Evolutionary conservation across 1,284 basidiomycete genomes (phyloP), one percentile per base, ranked within the genome.

Genomic region (Ceratobasidium sp.): DNA sequence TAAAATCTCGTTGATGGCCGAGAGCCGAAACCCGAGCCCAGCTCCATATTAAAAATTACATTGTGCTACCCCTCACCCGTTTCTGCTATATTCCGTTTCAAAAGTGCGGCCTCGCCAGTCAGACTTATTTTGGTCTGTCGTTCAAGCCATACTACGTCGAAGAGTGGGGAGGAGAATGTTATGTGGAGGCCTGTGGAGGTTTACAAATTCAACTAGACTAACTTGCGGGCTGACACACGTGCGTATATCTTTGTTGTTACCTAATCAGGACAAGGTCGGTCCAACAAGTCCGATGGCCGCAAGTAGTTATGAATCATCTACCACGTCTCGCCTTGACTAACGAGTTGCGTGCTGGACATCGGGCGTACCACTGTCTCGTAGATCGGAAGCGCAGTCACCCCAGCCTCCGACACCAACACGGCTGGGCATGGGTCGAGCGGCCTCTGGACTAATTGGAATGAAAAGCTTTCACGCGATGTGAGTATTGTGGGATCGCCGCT

Each of bases 121-220:
- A 8, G 5, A 7, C 17, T 40, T 32, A n/a, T n/a, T 11, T 62
- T 34, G 19, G 22, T n/a, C 40, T 62, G 32, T 6, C 19, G 37
- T 9, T 19, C 59, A 62, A 62, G 59, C 59, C 7, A n/a, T 43
- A 37, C 19, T 13, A n/a, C 25, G 34, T 22, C 15, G 59, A 11
- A 29, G 34, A 40, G 37, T 25, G 52, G 25, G 25, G 15, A 5
- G 25, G 9, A n/a, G 11, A 11, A 40, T 40, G 37, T 9, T 40
- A 62, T 34, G 62, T 65, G 62, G 62, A 65, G 62, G 62, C 25
- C 43, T 44, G 62, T 65, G 43, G 59, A 59, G 56, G 56, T 62
- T 46, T 25, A 29, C 56, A 59, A 59, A 37, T 7, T 11, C 3
- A 13, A 17, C 5, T 59, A 29, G 25, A 29, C 25, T 29, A 29